Conservation (phyloP, 768 basidiomycete species). For the Kwoniella europaea region DNA sequence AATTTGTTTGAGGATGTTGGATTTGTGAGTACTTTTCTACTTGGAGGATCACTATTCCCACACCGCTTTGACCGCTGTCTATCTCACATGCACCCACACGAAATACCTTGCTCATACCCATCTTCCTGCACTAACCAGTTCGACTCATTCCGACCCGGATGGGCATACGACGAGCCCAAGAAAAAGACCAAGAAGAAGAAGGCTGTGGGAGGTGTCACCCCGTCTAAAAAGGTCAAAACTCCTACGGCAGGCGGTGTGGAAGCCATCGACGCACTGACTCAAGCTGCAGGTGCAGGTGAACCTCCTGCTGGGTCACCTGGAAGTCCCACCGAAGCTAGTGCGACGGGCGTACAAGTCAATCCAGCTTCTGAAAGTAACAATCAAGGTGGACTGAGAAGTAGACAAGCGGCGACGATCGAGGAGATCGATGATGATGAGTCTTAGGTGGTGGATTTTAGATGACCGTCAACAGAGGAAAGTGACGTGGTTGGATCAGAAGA, state of each 20-base stretch:
- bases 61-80: not conserved
- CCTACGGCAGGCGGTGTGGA: not conserved
- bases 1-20: conserved; percentile 97
- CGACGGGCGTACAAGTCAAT: conserved; percentile 13
- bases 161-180: conserved; percentile 91
- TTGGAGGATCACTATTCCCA: not conserved
- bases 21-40: conserved; percentile 71
- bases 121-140: conserved; percentile 64
- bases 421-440: conserved; percentile 62
- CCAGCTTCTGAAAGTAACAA: not conserved
- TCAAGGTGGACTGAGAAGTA: conserved; percentile 29
- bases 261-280: not conserved
- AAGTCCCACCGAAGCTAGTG: conserved; percentile 2
- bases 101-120: too few species aligned
- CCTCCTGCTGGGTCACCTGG: conserved; percentile 7
- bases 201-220: conserved; percentile 17
- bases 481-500: not conserved
- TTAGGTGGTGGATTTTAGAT: conserved; percentile 8
- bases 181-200: conserved; percentile 66
- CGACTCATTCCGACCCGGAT: conserved; percentile 93
- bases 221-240: conserved; percentile 25
- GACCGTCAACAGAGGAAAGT: not conserved
- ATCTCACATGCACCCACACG: too few species aligned
- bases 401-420: conserved; percentile 61
- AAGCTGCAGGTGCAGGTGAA: conserved; percentile 3